phyloP scores from a whole-genome alignment of 345 rosid species.

The Diplotaxis tenuifolia region DNA sequence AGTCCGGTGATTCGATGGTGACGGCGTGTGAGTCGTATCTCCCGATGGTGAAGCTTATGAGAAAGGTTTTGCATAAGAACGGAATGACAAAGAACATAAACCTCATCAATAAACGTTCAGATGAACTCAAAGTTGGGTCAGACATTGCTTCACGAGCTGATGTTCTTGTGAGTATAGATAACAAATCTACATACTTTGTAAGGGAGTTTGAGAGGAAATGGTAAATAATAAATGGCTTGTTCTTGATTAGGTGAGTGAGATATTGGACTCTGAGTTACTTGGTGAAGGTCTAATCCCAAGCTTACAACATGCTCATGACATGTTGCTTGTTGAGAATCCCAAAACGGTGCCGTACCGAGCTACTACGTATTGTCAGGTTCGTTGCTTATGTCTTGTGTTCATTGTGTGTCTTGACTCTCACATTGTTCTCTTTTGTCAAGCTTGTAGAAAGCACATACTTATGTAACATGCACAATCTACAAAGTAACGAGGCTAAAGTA shows the following conservation, averaged over 20 bases:
- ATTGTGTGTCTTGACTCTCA: slow-evolving; percentile 5
- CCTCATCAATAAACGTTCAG: slow-evolving; percentile 74
- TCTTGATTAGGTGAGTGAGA: slow-evolving; percentile 74
- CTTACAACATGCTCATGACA: slow-evolving; percentile 86
- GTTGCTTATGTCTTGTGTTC: background rate
- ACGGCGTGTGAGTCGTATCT: slow-evolving; percentile 94
- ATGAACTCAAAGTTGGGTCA: slow-evolving; percentile 62
- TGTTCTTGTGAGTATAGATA: slow-evolving; percentile 59
- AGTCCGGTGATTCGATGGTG: too few species aligned
- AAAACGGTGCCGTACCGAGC: slow-evolving; percentile 73
- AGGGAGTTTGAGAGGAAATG: background rate
- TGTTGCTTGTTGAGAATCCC: slow-evolving; percentile 74
- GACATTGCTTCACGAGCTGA: slow-evolving; percentile 75
- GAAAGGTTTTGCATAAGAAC: slow-evolving; percentile 70
- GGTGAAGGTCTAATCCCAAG: slow-evolving; percentile 97
- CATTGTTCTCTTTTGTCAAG: slow-evolving; percentile 36
- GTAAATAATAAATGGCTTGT: background rate
- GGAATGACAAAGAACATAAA: slow-evolving; percentile 56
- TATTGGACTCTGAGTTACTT: slow-evolving; percentile 85
- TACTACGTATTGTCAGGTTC: slow-evolving; percentile 85
- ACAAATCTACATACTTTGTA: background rate
- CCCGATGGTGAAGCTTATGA: slow-evolving; percentile 90
- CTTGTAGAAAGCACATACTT: slow-evolving; percentile 73
- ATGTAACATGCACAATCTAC: slow-evolving; percentile 65
- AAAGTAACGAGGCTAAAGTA: slow-evolving; percentile 49